Evolutionary conservation across 2,329 filamentous ascomycete genomes (phyloP).

Genomic region (Colletotrichum tofieldiae): DNA sequence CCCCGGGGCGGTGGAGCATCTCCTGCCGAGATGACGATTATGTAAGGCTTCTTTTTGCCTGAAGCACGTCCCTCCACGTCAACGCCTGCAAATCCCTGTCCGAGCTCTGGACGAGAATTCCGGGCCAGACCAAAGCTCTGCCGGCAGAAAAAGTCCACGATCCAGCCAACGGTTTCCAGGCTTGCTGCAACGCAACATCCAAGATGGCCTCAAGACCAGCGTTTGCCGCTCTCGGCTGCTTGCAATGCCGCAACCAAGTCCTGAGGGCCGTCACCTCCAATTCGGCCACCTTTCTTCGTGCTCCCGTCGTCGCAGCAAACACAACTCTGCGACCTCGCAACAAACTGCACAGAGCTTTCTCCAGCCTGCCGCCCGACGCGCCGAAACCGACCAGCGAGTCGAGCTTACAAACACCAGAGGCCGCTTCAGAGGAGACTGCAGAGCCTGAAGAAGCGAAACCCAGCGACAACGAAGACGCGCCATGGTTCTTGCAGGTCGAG

Average conservation of each 20-base stretch:
- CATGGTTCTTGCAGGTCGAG: constrained; percentile 91
- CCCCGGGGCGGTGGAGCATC: not conserved
- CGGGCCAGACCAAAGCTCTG: not conserved
- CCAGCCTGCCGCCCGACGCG: constrained; percentile 44
- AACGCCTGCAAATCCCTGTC: not conserved
- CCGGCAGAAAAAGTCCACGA: not conserved
- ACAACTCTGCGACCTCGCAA: constrained; percentile 37
- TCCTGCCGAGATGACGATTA: not conserved
- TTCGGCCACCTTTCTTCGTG: constrained; percentile 20
- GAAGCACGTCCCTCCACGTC: not conserved
- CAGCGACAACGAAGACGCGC: constrained; percentile 59
- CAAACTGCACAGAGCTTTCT: constrained; percentile 46
- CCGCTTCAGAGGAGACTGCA: not conserved
- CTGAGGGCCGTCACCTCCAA: constrained; percentile 46
- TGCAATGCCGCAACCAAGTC: constrained; percentile 47
- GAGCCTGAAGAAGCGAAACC: constrained; percentile 20
- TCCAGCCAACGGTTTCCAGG: not conserved
- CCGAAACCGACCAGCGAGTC: not conserved
- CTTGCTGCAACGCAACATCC: not conserved
- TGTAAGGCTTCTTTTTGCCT: not conserved
- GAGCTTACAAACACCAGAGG: not conserved
- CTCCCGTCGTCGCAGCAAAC: constrained; percentile 5
- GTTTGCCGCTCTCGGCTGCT: constrained; percentile 47
- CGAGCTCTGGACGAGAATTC: constrained; percentile 4
- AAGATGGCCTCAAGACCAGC: constrained; percentile 47